Evolutionary conservation across 1,284 basidiomycete species (phyloP).

Genomic region (Volvariella surrecta): DNA sequence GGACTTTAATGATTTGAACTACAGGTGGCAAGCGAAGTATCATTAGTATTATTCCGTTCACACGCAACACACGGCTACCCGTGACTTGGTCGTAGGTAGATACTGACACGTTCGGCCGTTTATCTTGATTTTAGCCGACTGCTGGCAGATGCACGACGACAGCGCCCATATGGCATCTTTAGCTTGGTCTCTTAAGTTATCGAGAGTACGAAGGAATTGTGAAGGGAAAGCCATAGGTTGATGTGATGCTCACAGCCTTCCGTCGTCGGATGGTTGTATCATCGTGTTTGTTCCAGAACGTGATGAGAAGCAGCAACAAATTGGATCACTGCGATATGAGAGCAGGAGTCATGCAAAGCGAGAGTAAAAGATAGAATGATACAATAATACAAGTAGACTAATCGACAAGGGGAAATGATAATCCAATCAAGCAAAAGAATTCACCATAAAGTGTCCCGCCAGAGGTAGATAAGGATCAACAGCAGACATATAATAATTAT

Average conservation of each 20-base stretch:
- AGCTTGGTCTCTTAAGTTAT: constrained; percentile 61
- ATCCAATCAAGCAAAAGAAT: background rate
- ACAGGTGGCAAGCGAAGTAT: too few species aligned
- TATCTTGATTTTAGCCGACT: constrained; percentile 82
- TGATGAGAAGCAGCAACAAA: too few species aligned
- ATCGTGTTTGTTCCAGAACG: too few species aligned
- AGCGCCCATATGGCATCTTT: constrained; percentile 76
- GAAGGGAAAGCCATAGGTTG: constrained; percentile 19
- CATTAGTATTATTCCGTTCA: too few species aligned
- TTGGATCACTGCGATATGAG: too few species aligned
- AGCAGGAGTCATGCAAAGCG: too few species aligned
- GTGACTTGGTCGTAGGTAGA: too few species aligned
- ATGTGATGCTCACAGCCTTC: constrained; percentile 2
- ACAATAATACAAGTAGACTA: background rate
- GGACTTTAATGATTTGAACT: constrained; percentile 84
- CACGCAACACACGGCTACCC: too few species aligned
- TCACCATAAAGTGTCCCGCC: constrained; percentile 16
- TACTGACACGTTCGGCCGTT: constrained; percentile 84
- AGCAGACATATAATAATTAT: constrained; percentile 17
- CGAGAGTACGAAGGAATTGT: constrained; percentile 38
- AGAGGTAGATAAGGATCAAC: constrained; percentile 17
- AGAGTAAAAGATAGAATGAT: too few species aligned
- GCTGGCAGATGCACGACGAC: constrained; percentile 72
- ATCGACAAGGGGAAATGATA: too few species aligned
- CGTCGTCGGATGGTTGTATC: too few species aligned